Evolutionary conservation across 192 early-diverging fungal species (phyloP).

Genomic region (Podochytrium sp.): DNA sequence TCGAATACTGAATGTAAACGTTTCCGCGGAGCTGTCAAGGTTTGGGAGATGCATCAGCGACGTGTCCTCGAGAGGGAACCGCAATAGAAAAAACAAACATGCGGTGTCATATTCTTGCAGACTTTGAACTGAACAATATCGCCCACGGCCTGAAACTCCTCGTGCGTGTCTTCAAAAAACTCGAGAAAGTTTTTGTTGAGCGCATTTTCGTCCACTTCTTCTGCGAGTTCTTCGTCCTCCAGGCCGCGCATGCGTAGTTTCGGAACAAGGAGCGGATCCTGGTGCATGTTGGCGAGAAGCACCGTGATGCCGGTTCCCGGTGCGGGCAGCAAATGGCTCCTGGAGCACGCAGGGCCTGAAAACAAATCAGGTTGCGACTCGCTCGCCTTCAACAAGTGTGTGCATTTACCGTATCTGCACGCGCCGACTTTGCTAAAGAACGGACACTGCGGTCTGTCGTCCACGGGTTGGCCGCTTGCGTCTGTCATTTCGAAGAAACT

Average conservation of each 20-base stretch:
- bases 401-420: conserved; percentile 60
- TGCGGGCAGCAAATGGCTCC: neutral
- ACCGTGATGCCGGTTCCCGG: conserved; percentile 9
- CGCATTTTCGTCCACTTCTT: conserved; percentile 35
- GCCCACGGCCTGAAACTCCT: conserved; percentile 40
- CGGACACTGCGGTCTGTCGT: conserved; percentile 32
- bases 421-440: conserved; percentile 50
- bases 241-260: conserved; percentile 1
- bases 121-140: conserved; percentile 50
- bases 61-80: neutral
- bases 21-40: conserved; percentile 49
- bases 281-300: conserved; percentile 47
- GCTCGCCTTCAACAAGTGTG: too few species aligned
- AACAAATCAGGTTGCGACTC: neutral
- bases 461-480: neutral
- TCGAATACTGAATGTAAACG: conserved; percentile 51
- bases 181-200: conserved; percentile 44
- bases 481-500: neutral
- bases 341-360: conserved; percentile 33
- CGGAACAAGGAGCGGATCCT: conserved; percentile 33
- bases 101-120: conserved; percentile 19
- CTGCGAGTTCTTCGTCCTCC: conserved; percentile 30
- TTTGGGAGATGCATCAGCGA: conserved; percentile 27
- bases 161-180: conserved; percentile 49
- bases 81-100: conserved; percentile 7